phyloP scores from a whole-genome alignment of 78 protist genomes.

The Protostelium mycophagum region DNA sequence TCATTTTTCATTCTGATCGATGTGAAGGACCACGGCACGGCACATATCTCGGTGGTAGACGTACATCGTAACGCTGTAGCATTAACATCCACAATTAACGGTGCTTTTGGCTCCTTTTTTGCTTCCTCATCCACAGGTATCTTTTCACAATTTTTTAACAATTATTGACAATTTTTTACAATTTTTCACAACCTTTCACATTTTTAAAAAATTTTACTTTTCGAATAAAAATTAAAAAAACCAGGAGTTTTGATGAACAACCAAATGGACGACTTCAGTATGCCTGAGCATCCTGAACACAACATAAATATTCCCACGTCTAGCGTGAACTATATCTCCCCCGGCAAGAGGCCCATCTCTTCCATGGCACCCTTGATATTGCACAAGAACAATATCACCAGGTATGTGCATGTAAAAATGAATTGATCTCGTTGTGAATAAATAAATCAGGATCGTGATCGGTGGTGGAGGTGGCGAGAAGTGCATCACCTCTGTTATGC shows the following conservation, averaged over 20 bases:
- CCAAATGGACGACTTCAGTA: slow-evolving; percentile 34
- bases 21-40: slow-evolving; percentile 17
- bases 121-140: slow-evolving; percentile 11
- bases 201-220: too few relatives aligned
- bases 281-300: not conserved
- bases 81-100: slow-evolving; percentile 28
- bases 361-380: slow-evolving; percentile 30
- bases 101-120: slow-evolving; percentile 4
- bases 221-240: too few relatives aligned
- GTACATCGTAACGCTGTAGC: slow-evolving; percentile 15
- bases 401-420: not conserved
- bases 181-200: too few relatives aligned
- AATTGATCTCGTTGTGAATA: too few relatives aligned
- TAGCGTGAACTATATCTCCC: slow-evolving; percentile 7
- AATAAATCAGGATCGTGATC: not conserved
- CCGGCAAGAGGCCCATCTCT: slow-evolving; percentile 17
- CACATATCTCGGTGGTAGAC: slow-evolving; percentile 19
- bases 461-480: not conserved
- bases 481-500: not conserved
- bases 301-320: slow-evolving; percentile 19
- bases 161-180: too few relatives aligned
- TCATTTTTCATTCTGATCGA: too few relatives aligned
- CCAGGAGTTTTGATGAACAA: slow-evolving; percentile 19
- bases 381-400: not conserved
- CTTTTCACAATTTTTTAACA: too few relatives aligned